Evolutionary conservation across 768 basidiomycete genomes (phyloP).

Genomic region (Lactarius akahatsu): DNA sequence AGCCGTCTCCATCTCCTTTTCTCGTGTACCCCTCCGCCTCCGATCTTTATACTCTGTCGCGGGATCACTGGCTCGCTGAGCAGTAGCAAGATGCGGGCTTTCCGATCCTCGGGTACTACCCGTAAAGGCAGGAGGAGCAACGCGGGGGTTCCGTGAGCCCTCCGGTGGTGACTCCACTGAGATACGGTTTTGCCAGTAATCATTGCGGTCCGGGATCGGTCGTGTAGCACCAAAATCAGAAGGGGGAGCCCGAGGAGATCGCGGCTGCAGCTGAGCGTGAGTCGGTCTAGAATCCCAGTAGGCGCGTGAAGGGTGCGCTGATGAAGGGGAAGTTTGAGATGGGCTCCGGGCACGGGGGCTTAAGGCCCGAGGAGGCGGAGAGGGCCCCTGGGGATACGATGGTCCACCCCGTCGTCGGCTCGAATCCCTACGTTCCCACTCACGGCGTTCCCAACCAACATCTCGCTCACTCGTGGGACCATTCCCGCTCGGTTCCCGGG

Average conservation of each 20-base stretch:
- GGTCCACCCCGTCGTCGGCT: constrained; percentile 28
- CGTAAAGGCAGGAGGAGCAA: constrained; percentile 35
- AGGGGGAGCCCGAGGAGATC: constrained; percentile 22
- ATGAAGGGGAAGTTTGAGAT: constrained; percentile 56
- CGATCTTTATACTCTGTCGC: constrained; percentile 49
- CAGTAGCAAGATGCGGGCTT: constrained; percentile 44
- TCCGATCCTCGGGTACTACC: constrained; percentile 52
- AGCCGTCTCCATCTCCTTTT: constrained; percentile 27
- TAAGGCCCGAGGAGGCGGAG: constrained; percentile 37
- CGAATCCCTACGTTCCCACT: constrained; percentile 48
- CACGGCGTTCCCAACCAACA: constrained; percentile 60
- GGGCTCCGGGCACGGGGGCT: constrained; percentile 46
- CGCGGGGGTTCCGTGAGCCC: constrained; percentile 24
- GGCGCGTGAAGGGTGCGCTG: constrained; percentile 45
- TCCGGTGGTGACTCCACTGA: constrained; percentile 31
- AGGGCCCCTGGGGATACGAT: constrained; percentile 36
- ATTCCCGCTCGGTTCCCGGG: constrained; percentile 49
- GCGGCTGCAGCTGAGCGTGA: constrained; percentile 36
- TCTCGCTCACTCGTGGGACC: constrained; percentile 52
- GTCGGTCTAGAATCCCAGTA: constrained; percentile 62
- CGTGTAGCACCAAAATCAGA: constrained; percentile 16
- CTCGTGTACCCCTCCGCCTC: constrained; percentile 34
- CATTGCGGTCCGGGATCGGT: constrained; percentile 13
- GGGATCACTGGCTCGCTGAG: constrained; percentile 38
- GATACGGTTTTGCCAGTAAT: constrained; percentile 19